These are phyloP conservation scores for Alternaria sp. DNA, from an alignment of 2,329 filamentous ascomycete species.

Conservation along the genomic window DNA sequence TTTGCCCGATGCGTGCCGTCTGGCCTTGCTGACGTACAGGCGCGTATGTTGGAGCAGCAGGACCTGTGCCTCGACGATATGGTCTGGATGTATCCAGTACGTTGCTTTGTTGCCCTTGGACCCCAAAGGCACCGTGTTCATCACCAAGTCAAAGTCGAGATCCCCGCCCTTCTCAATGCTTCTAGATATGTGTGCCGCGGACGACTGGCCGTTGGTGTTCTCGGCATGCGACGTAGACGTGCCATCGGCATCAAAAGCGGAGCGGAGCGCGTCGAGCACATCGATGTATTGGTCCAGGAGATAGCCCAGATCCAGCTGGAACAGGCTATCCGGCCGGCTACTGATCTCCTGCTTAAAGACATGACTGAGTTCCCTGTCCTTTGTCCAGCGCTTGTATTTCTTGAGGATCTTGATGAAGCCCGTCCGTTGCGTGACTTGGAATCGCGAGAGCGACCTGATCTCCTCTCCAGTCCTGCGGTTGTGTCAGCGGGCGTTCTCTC, in stretches of 20 bases:
- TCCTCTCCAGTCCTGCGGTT: slow-evolving; percentile 69
- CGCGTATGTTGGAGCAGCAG: slow-evolving; percentile 58
- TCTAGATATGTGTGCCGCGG: slow-evolving; percentile 47
- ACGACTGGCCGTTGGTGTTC: slow-evolving; percentile 23
- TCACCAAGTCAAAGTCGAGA: slow-evolving; percentile 57
- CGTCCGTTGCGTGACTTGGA: slow-evolving; percentile 73
- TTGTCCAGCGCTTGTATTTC: slow-evolving; percentile 89
- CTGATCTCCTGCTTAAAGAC: slow-evolving; percentile 73
- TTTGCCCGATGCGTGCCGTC: slow-evolving; percentile 22
- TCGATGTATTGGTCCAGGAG: slow-evolving; percentile 58
- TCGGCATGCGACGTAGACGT: slow-evolving; percentile 15
- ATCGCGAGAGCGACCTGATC: slow-evolving; percentile 72
- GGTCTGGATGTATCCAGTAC: slow-evolving; percentile 63
- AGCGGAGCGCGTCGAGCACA: slow-evolving; percentile 53
- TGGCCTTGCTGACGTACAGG: slow-evolving; percentile 42
- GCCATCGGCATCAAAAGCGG: slow-evolving; percentile 49
- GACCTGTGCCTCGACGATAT: slow-evolving; percentile 61
- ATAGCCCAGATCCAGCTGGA: slow-evolving; percentile 66
- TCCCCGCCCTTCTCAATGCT: slow-evolving; percentile 50
- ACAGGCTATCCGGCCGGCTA: slow-evolving; percentile 72
- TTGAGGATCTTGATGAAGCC: slow-evolving; percentile 85
- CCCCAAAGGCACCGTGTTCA: slow-evolving; percentile 57
- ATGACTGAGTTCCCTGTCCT: slow-evolving; percentile 67
- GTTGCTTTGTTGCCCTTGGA: slow-evolving; percentile 54
- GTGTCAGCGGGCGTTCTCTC: slow-evolving; percentile 14